A percentile compares a stretch with the other conserved stretches of the same genome.
phyloP scores from a whole-genome alignment of 345 rosid genomes.

The Salix koriyanagi region DNA sequence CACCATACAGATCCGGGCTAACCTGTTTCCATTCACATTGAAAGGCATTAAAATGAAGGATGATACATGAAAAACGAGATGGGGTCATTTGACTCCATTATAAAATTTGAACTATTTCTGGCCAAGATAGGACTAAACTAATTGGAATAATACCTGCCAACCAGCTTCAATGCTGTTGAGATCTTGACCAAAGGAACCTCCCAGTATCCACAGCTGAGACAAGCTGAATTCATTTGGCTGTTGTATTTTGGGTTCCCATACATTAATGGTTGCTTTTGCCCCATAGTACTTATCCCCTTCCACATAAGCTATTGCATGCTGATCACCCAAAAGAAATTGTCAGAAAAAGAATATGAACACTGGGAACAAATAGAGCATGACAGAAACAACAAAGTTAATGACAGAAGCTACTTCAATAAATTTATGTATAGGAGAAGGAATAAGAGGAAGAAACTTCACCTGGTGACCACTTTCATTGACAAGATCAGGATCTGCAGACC shows the following conservation, averaged over 20 bases:
- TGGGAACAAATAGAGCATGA: constrained; percentile 12
- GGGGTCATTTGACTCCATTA: constrained; percentile 1
- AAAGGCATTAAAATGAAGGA: constrained; percentile 2
- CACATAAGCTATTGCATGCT: constrained; percentile 97
- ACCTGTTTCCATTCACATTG: constrained; percentile 47
- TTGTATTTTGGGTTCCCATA: constrained; percentile 96
- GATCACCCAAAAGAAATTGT: constrained; percentile 18
- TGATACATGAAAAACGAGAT: not conserved
- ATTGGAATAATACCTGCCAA: constrained; percentile 66
- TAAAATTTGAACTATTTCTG: constrained; percentile 14
- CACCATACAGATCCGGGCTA: constrained; percentile 98
- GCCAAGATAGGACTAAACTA: constrained; percentile 1
- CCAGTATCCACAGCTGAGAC: constrained; percentile 94
- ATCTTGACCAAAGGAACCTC: constrained; percentile 97
- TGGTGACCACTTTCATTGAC: constrained; percentile 86
- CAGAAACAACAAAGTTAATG: not conserved
- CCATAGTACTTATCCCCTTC: constrained; percentile 88
- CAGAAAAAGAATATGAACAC: constrained; percentile 17
- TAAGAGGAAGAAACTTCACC: constrained; percentile 34
- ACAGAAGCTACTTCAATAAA: not conserved
- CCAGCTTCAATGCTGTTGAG: constrained; percentile 98
- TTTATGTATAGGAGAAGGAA: not conserved
- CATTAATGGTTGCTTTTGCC: constrained; percentile 94
- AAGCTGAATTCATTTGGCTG: constrained; percentile 94
- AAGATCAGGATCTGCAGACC: constrained; percentile 86